Evolutionary conservation across 371 early-diverging fungal genomes (phyloP).

Genomic region (Saksenaea vasiformis): DNA sequence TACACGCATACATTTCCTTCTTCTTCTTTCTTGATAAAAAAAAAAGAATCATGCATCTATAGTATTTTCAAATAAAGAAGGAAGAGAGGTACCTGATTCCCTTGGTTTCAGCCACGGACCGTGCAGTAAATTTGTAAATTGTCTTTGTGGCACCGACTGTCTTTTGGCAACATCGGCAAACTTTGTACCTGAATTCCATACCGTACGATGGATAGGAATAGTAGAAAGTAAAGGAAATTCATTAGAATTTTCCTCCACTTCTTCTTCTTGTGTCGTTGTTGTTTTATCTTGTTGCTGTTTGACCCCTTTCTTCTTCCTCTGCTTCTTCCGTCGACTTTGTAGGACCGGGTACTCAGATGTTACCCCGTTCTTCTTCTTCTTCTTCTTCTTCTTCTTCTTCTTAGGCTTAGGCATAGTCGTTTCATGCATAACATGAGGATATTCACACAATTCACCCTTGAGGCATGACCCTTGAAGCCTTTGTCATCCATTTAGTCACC

Average conservation of each 20-base stretch:
- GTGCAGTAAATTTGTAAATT: conserved; percentile 9
- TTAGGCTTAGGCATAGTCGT: conserved; percentile 34
- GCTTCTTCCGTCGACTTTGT: not conserved
- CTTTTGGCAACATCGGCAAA: conserved; percentile 43
- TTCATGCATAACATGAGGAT: conserved; percentile 56
- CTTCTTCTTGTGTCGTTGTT: not conserved
- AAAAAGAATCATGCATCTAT: too few species aligned
- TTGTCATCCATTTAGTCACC: conserved; percentile 25
- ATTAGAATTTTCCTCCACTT: too few species aligned
- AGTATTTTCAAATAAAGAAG: too few species aligned
- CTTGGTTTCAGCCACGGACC: conserved; percentile 60
- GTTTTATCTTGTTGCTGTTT: not conserved
- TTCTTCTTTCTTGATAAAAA: too few species aligned
- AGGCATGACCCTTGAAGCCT: conserved; percentile 63
- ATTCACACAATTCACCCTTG: conserved; percentile 72
- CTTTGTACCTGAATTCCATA: conserved; percentile 16
- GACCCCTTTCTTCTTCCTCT: not conserved
- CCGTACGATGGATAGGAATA: too few species aligned
- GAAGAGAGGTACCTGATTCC: too few species aligned
- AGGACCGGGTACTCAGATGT: conserved; percentile 32
- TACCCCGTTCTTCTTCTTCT: not conserved
- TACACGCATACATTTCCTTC: too few species aligned
- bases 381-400: not conserved
- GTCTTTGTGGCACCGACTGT: conserved; percentile 26
- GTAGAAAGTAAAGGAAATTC: not conserved